Evolutionary conservation across 257 asterid species (phyloP).

Genomic region (Nicotiana otophora): DNA sequence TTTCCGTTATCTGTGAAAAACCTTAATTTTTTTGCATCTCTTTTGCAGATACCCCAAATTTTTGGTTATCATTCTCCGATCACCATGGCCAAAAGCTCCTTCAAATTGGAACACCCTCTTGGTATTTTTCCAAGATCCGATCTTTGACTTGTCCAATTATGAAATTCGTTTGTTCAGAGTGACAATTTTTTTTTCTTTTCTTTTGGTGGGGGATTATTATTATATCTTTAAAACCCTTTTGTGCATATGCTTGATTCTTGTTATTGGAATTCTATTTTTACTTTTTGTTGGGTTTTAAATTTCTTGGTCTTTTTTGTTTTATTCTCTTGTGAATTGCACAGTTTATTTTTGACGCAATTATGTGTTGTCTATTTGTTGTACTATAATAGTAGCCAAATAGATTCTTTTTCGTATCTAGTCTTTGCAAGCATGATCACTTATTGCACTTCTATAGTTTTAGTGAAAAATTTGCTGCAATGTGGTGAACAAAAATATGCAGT

Average conservation of each 20-base stretch:
- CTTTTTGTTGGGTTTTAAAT: background rate
- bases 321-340: background rate
- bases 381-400: background rate
- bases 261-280: background rate
- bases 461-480: background rate
- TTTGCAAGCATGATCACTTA: background rate
- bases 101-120: slow-evolving; percentile 71
- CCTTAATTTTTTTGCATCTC: background rate
- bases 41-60: slow-evolving; percentile 16
- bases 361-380: background rate
- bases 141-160: background rate
- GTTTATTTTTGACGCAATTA: background rate
- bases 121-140: slow-evolving; percentile 29
- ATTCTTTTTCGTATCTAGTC: background rate
- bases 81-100: slow-evolving; percentile 63
- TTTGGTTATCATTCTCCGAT: slow-evolving; percentile 1
- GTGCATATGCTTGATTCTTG: background rate
- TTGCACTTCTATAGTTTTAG: background rate
- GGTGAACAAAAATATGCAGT: background rate
- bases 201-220: background rate
- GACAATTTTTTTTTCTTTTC: background rate
- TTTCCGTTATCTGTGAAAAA: background rate
- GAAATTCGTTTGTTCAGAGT: background rate
- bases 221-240: background rate
- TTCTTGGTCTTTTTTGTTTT: background rate